Conservation (phyloP, 768 basidiomycete genomes). For the Leccinum incarnatum region DNA sequence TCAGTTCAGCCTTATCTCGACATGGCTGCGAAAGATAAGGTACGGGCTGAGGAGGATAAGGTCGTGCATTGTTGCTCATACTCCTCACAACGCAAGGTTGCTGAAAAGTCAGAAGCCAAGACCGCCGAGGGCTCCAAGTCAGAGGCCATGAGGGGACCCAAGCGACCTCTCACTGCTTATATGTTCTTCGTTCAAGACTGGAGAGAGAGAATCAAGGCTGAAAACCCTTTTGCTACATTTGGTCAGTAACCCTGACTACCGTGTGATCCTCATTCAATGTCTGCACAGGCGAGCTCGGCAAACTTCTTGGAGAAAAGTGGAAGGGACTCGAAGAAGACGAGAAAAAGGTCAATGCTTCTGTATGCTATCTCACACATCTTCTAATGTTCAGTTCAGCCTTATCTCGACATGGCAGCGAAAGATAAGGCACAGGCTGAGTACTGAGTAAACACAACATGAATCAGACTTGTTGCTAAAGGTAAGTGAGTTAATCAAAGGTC, state of each 20-base stretch:
- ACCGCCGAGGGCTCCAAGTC: constrained; percentile 66
- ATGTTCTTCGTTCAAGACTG: constrained; percentile 99
- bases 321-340: constrained; percentile 90
- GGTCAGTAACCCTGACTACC: constrained; percentile 45
- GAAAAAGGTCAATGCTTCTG: constrained; percentile 65
- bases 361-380: not conserved
- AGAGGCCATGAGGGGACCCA: constrained; percentile 64
- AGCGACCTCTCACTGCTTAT: constrained; percentile 92
- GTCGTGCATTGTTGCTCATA: too few relatives aligned
- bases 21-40: constrained; percentile 84
- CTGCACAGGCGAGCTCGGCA: constrained; percentile 83
- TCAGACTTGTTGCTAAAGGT: too few relatives aligned
- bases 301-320: constrained; percentile 95
- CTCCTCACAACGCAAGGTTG: constrained; percentile 63
- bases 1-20: constrained; percentile 76
- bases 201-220: constrained; percentile 91
- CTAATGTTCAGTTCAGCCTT: constrained; percentile 56
- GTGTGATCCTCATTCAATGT: constrained; percentile 3
- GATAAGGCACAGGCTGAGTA: constrained; percentile 84
- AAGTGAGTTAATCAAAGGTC: too few relatives aligned
- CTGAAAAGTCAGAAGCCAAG: constrained; percentile 59
- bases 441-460: too few relatives aligned
- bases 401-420: constrained; percentile 77
- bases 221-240: constrained; percentile 94
- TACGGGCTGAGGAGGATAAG: constrained; percentile 67